Conservation (phyloP, 352 stramenopile species). For the Globisporangium ultimum region DNA sequence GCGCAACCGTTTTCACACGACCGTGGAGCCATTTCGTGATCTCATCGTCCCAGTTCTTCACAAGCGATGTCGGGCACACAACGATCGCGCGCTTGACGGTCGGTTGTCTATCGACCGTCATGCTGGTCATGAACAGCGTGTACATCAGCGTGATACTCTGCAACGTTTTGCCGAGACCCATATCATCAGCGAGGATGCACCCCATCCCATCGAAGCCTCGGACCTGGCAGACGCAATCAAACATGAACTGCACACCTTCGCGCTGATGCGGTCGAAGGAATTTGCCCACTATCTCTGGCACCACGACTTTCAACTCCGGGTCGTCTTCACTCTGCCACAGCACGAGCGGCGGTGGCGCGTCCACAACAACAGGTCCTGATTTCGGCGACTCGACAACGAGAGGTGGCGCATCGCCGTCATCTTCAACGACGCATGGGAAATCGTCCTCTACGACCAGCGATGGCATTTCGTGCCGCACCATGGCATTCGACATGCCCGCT, state of each 20-base stretch:
- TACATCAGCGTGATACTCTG: slow-evolving; percentile 89
- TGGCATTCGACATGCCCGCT: slow-evolving; percentile 38
- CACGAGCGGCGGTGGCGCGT: slow-evolving; percentile 65
- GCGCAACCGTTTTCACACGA: slow-evolving; percentile 75
- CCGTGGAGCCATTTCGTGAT: slow-evolving; percentile 88
- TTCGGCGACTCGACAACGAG: slow-evolving; percentile 19
- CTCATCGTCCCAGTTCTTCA: slow-evolving; percentile 90
- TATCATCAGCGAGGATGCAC: slow-evolving; percentile 87
- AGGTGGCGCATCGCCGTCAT: slow-evolving; percentile 20
- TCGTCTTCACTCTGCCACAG: slow-evolving; percentile 78
- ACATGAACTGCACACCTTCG: slow-evolving; percentile 97
- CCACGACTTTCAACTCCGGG: slow-evolving; percentile 59
- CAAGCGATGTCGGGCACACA: slow-evolving; percentile 81
- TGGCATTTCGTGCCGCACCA: slow-evolving; percentile 62
- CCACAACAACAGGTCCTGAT: slow-evolving; percentile 14
- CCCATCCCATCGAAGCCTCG: slow-evolving; percentile 77
- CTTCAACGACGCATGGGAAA: slow-evolving; percentile 22
- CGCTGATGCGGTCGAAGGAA: slow-evolving; percentile 95
- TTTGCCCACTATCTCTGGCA: slow-evolving; percentile 91
- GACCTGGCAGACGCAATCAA: slow-evolving; percentile 90
- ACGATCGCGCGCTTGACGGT: slow-evolving; percentile 75
- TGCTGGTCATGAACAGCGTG: slow-evolving; percentile 73
- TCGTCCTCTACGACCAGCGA: slow-evolving; percentile 65
- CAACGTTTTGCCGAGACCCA: slow-evolving; percentile 86
- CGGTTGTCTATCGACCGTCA: slow-evolving; percentile 42